Conservation (phyloP, 2,329 filamentous ascomycete genomes). For the Colletotrichum lupini region DNA sequence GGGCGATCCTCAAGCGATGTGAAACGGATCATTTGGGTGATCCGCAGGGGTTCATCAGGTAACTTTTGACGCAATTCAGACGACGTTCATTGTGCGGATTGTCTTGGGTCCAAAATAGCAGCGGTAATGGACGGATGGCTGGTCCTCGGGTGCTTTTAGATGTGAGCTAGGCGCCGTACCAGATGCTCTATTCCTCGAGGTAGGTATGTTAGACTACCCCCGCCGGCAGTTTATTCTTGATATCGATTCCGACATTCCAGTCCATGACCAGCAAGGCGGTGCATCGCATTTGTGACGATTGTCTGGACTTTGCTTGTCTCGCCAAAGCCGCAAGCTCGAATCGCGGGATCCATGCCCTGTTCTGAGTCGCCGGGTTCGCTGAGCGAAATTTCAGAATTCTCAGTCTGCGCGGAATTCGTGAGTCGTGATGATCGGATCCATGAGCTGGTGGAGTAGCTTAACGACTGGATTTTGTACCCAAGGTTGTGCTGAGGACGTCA, state of each 20-base stretch:
- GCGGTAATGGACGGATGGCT: background rate
- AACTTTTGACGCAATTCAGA: slow-evolving; percentile 6
- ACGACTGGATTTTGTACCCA: background rate
- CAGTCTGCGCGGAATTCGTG: background rate
- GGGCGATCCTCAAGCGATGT: slow-evolving; percentile 3
- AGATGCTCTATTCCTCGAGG: background rate
- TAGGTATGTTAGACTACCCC: background rate
- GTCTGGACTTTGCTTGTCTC: slow-evolving; percentile 12
- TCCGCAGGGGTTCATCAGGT: background rate
- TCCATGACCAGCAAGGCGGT: background rate
- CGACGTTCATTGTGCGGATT: background rate
- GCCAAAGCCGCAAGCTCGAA: background rate
- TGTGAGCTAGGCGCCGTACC: background rate
- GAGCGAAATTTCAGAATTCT: slow-evolving; percentile 12
- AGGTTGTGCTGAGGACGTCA: slow-evolving; percentile 25
- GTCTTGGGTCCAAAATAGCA: slow-evolving; percentile 15
- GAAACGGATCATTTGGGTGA: slow-evolving; percentile 12
- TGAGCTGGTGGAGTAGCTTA: background rate
- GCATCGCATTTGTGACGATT: slow-evolving; percentile 19
- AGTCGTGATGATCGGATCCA: background rate
- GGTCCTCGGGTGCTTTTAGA: background rate
- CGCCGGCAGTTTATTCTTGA: slow-evolving; percentile 5
- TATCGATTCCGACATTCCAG: slow-evolving; percentile 2
- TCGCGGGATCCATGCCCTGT: background rate
- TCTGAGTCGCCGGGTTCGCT: background rate